Percentiles rank a stretch among this genome's conserved stretches.
Evolutionary conservation across 1,284 basidiomycete species (phyloP).

Genomic region (Rhodofomes roseus): DNA sequence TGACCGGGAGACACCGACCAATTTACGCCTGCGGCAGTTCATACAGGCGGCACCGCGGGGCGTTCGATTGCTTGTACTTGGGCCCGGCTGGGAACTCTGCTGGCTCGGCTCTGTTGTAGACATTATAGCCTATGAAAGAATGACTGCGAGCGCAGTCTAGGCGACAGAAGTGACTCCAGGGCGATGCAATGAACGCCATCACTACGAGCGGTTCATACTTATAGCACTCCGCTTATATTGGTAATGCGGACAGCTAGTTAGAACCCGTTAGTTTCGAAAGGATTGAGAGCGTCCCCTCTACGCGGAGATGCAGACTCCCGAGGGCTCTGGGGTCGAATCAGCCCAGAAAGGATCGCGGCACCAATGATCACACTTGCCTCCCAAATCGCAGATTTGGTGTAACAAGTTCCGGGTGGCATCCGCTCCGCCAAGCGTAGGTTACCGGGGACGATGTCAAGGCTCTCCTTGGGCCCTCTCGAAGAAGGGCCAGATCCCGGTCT

Average conservation of each 20-base stretch:
- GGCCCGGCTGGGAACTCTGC: neutral
- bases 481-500: neutral
- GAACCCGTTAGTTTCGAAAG: neutral
- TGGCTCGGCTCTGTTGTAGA: neutral
- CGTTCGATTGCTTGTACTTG: neutral
- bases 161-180: neutral
- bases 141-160: neutral
- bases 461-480: neutral
- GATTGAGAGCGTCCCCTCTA: neutral
- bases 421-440: neutral
- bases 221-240: neutral
- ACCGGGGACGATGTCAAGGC: neutral
- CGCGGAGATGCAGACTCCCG: neutral
- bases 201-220: neutral
- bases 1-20: neutral
- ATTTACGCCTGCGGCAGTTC: neutral
- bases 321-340: neutral
- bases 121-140: neutral
- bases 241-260: neutral
- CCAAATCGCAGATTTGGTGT: neutral
- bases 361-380: neutral
- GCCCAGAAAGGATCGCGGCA: neutral
- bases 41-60: neutral
- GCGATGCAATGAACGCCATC: neutral
- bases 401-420: neutral